Percentiles rank a stretch among this genome's conserved stretches.
Evolutionary conservation across 306 rosid genomes (phyloP).

Genomic region (Fragaria ananassa): DNA sequence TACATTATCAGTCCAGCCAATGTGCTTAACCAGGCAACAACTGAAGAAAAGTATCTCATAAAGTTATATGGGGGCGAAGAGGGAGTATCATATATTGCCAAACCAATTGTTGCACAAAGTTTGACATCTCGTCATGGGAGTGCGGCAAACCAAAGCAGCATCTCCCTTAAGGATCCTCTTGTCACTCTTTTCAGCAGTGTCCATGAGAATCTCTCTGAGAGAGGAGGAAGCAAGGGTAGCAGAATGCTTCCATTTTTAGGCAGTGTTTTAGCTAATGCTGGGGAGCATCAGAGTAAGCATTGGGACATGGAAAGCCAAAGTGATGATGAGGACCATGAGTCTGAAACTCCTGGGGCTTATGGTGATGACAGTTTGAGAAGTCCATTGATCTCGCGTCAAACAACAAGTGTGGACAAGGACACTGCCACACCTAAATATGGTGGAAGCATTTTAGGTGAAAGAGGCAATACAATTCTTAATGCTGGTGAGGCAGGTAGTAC

Average conservation of each 20-base stretch:
- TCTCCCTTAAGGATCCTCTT: constrained; percentile 26
- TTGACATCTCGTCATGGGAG: constrained; percentile 9
- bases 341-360: background rate
- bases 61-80: constrained; percentile 2
- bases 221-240: constrained; percentile 14
- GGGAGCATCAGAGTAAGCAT: background rate
- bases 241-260: constrained; percentile 13
- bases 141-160: background rate
- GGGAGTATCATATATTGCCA: constrained; percentile 20
- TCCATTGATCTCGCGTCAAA: constrained; percentile 21
- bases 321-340: constrained; percentile 12
- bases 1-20: constrained; percentile 13
- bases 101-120: constrained; percentile 11
- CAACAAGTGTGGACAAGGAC: constrained; percentile 3
- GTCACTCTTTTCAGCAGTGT: constrained; percentile 29
- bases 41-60: background rate
- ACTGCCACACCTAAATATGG: background rate
- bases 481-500: constrained; percentile 12
- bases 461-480: constrained; percentile 7
- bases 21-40: background rate
- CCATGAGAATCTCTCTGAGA: constrained; percentile 21
- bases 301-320: constrained; percentile 31
- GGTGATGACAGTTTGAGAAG: constrained; percentile 21
- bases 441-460: background rate
- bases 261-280: background rate